Evolutionary conservation across 2,329 filamentous ascomycete species (phyloP).

Genomic region (Calonectria henricotiae): DNA sequence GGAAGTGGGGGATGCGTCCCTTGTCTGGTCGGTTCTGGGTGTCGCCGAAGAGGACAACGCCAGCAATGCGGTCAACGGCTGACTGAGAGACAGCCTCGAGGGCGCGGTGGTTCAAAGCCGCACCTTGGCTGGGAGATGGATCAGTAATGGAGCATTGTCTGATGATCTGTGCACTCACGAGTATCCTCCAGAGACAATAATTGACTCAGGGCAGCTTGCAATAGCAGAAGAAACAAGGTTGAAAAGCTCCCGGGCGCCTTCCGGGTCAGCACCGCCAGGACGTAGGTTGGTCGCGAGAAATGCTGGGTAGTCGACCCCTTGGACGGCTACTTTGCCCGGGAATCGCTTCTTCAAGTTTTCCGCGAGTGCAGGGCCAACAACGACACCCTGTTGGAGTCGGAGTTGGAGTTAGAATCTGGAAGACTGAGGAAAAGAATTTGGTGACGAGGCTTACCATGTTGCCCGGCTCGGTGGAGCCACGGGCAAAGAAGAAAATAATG

Average conservation of each 20-base stretch:
- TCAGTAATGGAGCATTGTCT: neutral
- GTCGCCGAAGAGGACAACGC: conserved; percentile 20
- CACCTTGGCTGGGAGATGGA: neutral
- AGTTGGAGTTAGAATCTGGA: neutral
- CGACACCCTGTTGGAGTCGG: neutral
- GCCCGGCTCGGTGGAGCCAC: conserved; percentile 16
- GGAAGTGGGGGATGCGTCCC: conserved; percentile 11
- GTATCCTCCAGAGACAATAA: conserved; percentile 22
- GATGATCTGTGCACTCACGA: neutral
- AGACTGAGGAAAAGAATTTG: neutral
- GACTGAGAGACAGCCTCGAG: neutral
- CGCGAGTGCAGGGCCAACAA: conserved; percentile 18
- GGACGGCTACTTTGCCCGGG: conserved; percentile 8
- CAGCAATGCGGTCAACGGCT: conserved; percentile 5
- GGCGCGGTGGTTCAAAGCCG: conserved; percentile 18
- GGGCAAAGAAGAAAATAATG: conserved; percentile 13
- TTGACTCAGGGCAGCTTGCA: neutral
- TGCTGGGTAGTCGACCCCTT: conserved; percentile 21
- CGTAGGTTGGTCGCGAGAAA: conserved; percentile 12
- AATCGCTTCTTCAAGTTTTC: conserved; percentile 14
- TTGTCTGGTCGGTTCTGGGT: conserved; percentile 15
- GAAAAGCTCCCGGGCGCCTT: neutral
- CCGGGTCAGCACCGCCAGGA: conserved; percentile 8
- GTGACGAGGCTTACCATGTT: conserved; percentile 13
- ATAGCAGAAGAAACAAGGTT: neutral